A percentile compares a stretch with the other conserved stretches of the same genome.
phyloP scores from a whole-genome alignment of 805 yeast species.

The Teunomyces lycoperdinae region DNA sequence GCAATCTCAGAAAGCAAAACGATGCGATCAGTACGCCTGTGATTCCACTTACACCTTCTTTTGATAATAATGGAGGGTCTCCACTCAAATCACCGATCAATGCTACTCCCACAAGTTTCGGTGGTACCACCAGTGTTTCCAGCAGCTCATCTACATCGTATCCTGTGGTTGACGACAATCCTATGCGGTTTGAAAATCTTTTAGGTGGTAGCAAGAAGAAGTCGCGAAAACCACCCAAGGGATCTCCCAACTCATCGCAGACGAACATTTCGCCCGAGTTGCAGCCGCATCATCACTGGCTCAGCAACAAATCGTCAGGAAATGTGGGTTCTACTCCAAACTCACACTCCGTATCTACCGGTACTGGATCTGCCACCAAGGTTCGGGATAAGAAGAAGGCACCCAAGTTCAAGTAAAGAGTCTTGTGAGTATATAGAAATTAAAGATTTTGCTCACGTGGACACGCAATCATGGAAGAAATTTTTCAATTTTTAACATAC shows the following conservation, averaged over 20 bases:
- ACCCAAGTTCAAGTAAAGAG: slow-evolving; percentile 18
- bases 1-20: slow-evolving; percentile 12
- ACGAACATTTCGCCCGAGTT: slow-evolving; percentile 14
- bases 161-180: slow-evolving; percentile 9
- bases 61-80: slow-evolving; percentile 13
- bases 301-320: slow-evolving; percentile 1
- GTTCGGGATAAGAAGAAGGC: slow-evolving; percentile 16
- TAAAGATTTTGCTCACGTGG: slow-evolving; percentile 2
- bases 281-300: slow-evolving; percentile 10
- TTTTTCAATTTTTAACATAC: neutral
- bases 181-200: slow-evolving; percentile 25
- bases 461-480: slow-evolving; percentile 1
- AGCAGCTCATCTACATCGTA: neutral
- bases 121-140: neutral
- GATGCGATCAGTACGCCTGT: slow-evolving; percentile 19
- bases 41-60: slow-evolving; percentile 18
- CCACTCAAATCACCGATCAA: slow-evolving; percentile 9
- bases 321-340: slow-evolving; percentile 9
- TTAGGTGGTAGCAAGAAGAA: slow-evolving; percentile 26
- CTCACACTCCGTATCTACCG: slow-evolving; percentile 6
- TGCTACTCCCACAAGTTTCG: slow-evolving; percentile 8
- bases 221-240: slow-evolving; percentile 13
- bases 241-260: slow-evolving; percentile 13
- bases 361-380: slow-evolving; percentile 8
- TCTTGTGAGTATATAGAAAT: slow-evolving; percentile 4